phyloP scores from a whole-genome alignment of 192 early-diverging fungal species.

The Geranomyces michiganensis region DNA sequence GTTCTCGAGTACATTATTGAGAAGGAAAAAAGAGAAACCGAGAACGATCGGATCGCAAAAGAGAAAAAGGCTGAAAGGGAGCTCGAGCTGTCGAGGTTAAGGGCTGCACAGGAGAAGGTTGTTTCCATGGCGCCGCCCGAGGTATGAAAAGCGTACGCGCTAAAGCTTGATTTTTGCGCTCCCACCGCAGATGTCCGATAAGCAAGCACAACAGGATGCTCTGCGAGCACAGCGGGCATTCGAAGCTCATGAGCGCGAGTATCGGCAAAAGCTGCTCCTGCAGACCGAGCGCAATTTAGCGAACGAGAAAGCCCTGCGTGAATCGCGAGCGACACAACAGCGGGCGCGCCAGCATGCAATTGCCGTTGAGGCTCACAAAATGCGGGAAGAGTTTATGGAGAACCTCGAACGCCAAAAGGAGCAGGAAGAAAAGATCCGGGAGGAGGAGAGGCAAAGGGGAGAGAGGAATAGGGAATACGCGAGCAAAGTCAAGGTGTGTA shows the following conservation, averaged over 20 bases:
- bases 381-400: slow-evolving; percentile 59
- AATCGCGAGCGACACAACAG: slow-evolving; percentile 54
- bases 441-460: slow-evolving; percentile 38
- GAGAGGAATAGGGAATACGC: slow-evolving; percentile 57
- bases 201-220: slow-evolving; percentile 62
- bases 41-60: slow-evolving; percentile 49
- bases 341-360: slow-evolving; percentile 58
- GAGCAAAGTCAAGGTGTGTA: slow-evolving; percentile 50
- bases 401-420: slow-evolving; percentile 54
- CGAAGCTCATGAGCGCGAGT: slow-evolving; percentile 64
- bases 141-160: background rate
- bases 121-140: background rate
- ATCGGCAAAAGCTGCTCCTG: slow-evolving; percentile 53
- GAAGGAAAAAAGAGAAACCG: slow-evolving; percentile 59
- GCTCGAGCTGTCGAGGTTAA: slow-evolving; percentile 52
- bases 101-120: slow-evolving; percentile 62
- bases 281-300: slow-evolving; percentile 43
- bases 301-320: slow-evolving; percentile 46
- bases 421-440: slow-evolving; percentile 46
- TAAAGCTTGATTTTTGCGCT: background rate
- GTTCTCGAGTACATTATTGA: slow-evolving; percentile 61
- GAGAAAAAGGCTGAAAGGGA: slow-evolving; percentile 60
- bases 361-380: slow-evolving; percentile 58
- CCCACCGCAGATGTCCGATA: slow-evolving; percentile 52
- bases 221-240: slow-evolving; percentile 56